Evolutionary conservation across 495 filamentous ascomycete species (phyloP), one percentile per base, ranked within the genome.

Genomic region (Glarea lozoyensis): DNA sequence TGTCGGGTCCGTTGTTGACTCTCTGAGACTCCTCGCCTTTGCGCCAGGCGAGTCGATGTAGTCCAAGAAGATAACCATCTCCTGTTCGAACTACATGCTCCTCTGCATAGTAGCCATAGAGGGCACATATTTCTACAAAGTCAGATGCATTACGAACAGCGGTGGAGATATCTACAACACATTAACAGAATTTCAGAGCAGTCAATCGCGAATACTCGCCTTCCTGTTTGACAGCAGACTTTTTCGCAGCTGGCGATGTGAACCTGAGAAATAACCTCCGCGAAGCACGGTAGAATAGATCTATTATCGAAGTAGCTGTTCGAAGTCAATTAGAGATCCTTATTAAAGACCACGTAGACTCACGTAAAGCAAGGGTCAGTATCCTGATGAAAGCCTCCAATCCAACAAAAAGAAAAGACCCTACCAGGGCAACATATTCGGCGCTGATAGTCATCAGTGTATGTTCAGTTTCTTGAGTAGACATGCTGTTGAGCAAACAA

Each of bases 71-170:
- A 60, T 95, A 98, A 3, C 92, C 92, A 69, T 98, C 92, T 34
- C 73, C 72, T 1, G 92, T 98, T 64, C 94, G 90, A 17, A 95
- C 82, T 21, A 98, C 79, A 60, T 98, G 92, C 61, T 98, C 92
- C 58, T 98, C 92, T 10, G 90, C 82, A 54, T 85, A 81, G 58
- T 94, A 98, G 20, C 86, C 88, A 56, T 81, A 94, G 18, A 93
- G 65, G 21, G 81, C 76, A 60, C 93, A 96, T 7, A 98, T 72
- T 54, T 96, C 93, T 19, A 86, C 79, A 52, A 98, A 97, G 49
- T 96, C 92, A 22, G 82, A 81, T 10, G 90, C 86, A 50, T 86
- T 68, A 48, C 73, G 66, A 46, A 78, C 63, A 22, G 68, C 63
- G 10, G 55, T 66, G 10, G 71, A 74, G 37, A 74, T 60, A 36